Percentiles rank a stretch among this genome's conserved stretches.
Conservation (phyloP, 108 stramenopile species). For the Stephanodiscus minutulus region DNA sequence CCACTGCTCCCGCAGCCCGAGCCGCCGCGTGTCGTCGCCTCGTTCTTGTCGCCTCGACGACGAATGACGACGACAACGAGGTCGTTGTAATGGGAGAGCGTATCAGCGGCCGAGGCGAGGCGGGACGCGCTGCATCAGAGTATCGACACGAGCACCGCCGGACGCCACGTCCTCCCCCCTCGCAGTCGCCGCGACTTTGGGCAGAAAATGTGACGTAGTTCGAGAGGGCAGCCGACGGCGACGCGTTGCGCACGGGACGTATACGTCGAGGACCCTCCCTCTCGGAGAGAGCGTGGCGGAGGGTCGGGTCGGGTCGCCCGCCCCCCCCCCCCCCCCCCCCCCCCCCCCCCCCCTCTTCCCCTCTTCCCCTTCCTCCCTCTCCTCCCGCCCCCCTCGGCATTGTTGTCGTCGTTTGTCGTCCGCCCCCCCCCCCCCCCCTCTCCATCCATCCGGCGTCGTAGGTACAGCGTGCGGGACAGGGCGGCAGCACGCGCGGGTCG, state of each 20-base stretch:
- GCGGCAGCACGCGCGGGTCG: constrained; percentile 62
- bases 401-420: constrained; percentile 22
- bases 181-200: neutral
- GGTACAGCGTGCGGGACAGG: constrained; percentile 50
- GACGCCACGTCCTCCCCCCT: constrained; percentile 15
- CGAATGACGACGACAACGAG: neutral
- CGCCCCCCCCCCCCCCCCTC: neutral
- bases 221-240: constrained; percentile 70
- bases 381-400: neutral
- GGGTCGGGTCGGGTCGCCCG: constrained; percentile 29
- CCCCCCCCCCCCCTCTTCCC: no score
- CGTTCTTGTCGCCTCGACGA: constrained; percentile 3
- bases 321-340: no score
- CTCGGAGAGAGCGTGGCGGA: constrained; percentile 74
- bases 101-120: constrained; percentile 8
- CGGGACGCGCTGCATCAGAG: constrained; percentile 31
- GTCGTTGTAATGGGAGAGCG: neutral
- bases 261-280: constrained; percentile 59
- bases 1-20: constrained; percentile 35
- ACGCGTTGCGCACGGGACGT: constrained; percentile 71
- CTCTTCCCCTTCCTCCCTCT: neutral
- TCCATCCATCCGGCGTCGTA: constrained; percentile 30
- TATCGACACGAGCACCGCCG: constrained; percentile 36
- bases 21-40: constrained; percentile 11
- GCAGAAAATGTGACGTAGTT: constrained; percentile 55